phyloP scores from a whole-genome alignment of 2,329 filamentous ascomycete genomes.

The Kalaharituber pfeilii region DNA sequence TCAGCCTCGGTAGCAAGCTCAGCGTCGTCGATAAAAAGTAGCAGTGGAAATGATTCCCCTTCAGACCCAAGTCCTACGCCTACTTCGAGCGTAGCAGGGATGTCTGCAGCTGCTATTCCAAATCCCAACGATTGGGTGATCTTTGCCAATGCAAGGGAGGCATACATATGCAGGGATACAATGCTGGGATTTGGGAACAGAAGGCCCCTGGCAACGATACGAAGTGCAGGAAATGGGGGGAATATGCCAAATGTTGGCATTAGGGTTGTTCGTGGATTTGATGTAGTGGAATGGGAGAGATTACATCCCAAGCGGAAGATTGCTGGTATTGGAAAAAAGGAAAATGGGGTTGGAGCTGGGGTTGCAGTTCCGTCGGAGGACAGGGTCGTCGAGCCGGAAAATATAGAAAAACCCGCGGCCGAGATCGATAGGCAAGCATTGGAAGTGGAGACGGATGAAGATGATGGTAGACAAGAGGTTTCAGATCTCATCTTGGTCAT shows the following conservation, averaged over 20 bases:
- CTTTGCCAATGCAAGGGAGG: constrained; percentile 59
- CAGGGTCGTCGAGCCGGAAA: not conserved
- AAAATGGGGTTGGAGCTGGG: not conserved
- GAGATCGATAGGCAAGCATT: constrained; percentile 11
- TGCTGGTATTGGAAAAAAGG: constrained; percentile 27
- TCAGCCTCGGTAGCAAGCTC: not conserved
- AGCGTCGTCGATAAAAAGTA: not conserved
- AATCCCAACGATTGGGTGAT: constrained; percentile 39
- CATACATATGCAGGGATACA: constrained; percentile 73
- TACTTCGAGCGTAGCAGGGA: not conserved
- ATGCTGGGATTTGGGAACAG: constrained; percentile 41
- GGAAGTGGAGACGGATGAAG: constrained; percentile 40
- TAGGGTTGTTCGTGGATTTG: constrained; percentile 76
- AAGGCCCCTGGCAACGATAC: constrained; percentile 64
- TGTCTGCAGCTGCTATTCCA: not conserved
- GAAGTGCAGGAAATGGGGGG: constrained; percentile 43
- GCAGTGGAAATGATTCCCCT: constrained; percentile 5
- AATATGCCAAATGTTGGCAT: constrained; percentile 48
- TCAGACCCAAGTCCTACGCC: not conserved
- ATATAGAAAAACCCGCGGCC: not conserved
- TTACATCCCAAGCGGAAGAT: constrained; percentile 38
- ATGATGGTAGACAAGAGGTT: constrained; percentile 50
- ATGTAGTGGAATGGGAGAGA: constrained; percentile 57
- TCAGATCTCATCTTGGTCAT: constrained; percentile 81
- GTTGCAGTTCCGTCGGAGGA: not conserved